Evolutionary conservation across 1,139 yeast genomes (phyloP).

Genomic region (Ogataea hybrid): DNA sequence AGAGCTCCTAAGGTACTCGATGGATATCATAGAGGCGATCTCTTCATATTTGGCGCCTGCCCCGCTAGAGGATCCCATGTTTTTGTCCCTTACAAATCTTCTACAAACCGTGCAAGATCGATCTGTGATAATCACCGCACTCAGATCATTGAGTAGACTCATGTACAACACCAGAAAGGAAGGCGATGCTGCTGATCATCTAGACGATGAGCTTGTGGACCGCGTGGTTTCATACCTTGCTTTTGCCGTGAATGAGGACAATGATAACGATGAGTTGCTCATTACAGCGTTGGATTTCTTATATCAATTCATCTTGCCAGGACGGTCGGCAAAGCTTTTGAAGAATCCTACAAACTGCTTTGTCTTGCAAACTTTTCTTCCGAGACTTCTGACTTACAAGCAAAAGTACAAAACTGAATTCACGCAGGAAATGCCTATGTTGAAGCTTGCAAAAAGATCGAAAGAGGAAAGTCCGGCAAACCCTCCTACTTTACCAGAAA

Average conservation of each 20-base stretch:
- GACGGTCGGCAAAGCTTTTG: constrained; percentile 37
- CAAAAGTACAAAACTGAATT: constrained; percentile 39
- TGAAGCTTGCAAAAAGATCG: constrained; percentile 41
- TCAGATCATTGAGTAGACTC: constrained; percentile 52
- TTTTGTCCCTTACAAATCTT: constrained; percentile 47
- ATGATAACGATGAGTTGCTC: constrained; percentile 53
- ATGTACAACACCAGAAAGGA: constrained; percentile 43
- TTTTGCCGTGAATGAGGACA: constrained; percentile 32
- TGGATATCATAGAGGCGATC: constrained; percentile 83
- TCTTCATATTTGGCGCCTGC: constrained; percentile 82
- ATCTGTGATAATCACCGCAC: constrained; percentile 47
- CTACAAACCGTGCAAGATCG: constrained; percentile 54
- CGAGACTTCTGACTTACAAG: constrained; percentile 58
- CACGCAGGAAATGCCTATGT: constrained; percentile 36
- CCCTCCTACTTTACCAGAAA: constrained; percentile 60
- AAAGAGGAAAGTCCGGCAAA: constrained; percentile 52
- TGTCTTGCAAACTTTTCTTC: constrained; percentile 55
- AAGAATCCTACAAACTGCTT: constrained; percentile 42
- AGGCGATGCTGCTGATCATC: constrained; percentile 43
- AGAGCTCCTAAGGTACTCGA: constrained; percentile 66
- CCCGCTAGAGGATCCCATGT: constrained; percentile 58
- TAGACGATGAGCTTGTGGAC: constrained; percentile 38
- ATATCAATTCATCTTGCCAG: constrained; percentile 60
- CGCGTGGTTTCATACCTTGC: constrained; percentile 46
- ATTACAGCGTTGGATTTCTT: constrained; percentile 64